Conservation (phyloP, 257 asterid species). For the Leptodermis oblonga region DNA sequence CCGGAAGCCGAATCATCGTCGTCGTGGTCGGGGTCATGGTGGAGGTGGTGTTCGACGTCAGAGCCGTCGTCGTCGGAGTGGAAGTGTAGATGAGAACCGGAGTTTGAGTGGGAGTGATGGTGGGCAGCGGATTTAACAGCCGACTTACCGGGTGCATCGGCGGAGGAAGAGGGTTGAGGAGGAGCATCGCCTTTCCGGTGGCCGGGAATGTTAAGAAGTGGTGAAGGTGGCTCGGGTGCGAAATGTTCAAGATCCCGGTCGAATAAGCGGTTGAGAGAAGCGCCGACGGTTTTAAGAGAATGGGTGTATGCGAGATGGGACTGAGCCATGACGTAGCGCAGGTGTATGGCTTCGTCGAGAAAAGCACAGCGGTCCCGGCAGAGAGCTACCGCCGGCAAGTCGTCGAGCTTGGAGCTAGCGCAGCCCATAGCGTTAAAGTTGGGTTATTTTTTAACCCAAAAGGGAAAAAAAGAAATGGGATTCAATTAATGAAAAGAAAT, state of each 20-base stretch:
- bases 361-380: conserved; percentile 82
- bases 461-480: background rate
- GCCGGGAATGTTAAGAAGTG: conserved; percentile 56
- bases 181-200: conserved; percentile 26
- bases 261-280: conserved; percentile 63
- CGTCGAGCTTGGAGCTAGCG: conserved; percentile 74
- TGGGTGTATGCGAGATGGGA: conserved; percentile 70
- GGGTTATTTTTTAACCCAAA: too few relatives aligned
- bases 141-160: conserved; percentile 32
- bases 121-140: conserved; percentile 20
- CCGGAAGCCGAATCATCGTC: conserved; percentile 46
- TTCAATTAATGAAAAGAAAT: background rate
- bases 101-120: conserved; percentile 49
- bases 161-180: conserved; percentile 30
- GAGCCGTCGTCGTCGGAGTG: conserved; percentile 42
- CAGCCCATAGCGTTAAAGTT: conserved; percentile 72
- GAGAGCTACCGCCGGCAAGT: conserved; percentile 74
- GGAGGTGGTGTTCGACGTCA: conserved; percentile 40
- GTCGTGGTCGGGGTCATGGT: conserved; percentile 45
- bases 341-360: conserved; percentile 81
- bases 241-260: conserved; percentile 45
- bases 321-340: conserved; percentile 76
- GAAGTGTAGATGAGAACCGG: conserved; percentile 81
- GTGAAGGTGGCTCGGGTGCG: conserved; percentile 36
- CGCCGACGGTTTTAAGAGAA: conserved; percentile 65